These are phyloP conservation scores for Bidens hawaiensis DNA, from an alignment of 140 eudicot species.

Conservation along the genomic window DNA sequence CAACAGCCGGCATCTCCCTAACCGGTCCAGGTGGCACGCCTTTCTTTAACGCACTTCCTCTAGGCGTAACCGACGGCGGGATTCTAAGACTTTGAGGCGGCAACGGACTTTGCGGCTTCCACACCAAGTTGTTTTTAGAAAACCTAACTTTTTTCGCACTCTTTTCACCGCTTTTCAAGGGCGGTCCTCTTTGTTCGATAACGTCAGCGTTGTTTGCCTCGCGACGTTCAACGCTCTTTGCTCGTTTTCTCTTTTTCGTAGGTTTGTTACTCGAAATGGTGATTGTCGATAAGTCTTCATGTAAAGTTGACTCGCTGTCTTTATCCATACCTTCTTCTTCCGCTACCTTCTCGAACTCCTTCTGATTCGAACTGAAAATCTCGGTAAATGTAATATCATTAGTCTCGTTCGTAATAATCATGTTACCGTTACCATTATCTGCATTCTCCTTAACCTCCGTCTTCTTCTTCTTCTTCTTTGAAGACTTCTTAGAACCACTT, in stretches of 20 bases:
- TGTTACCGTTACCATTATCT: conserved; percentile 12
- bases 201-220: neutral
- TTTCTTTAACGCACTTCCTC: conserved; percentile 95
- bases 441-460: conserved; percentile 16
- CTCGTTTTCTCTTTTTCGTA: conserved; percentile 60
- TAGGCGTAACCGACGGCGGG: conserved; percentile 87
- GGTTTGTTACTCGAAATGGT: conserved; percentile 14
- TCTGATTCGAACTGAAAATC: conserved; percentile 62
- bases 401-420: conserved; percentile 23
- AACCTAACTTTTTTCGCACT: conserved; percentile 78
- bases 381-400: conserved; percentile 39
- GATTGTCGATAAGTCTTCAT: conserved; percentile 31
- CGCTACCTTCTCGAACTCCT: conserved; percentile 87
- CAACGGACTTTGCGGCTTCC: conserved; percentile 88
- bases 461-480: conserved; percentile 54
- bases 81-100: conserved; percentile 83
- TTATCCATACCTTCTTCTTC: conserved; percentile 52
- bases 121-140: conserved; percentile 75
- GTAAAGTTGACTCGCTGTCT: conserved; percentile 37
- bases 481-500: conserved; percentile 17
- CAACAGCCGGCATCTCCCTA: conserved; percentile 55
- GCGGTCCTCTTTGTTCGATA: conserved; percentile 29
- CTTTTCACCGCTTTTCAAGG: conserved; percentile 55
- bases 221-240: conserved; percentile 18
- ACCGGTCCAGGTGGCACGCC: conserved; percentile 93